Evolutionary conservation across 768 basidiomycete species (phyloP).

Genomic region (Inosperma sp.): DNA sequence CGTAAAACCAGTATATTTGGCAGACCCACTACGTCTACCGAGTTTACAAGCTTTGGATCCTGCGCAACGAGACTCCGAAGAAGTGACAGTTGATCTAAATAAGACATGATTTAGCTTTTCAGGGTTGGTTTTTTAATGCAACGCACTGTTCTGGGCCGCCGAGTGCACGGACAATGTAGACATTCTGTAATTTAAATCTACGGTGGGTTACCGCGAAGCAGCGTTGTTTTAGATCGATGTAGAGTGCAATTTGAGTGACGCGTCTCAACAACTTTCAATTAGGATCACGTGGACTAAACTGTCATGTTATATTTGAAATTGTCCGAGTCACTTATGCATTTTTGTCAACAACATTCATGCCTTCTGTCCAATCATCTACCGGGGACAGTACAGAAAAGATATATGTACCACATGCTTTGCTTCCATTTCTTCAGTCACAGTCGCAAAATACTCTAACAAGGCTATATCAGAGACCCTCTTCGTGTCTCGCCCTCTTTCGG

Average conservation of each 20-base stretch:
- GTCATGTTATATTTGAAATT: conserved; percentile 1
- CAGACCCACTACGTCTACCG: conserved; percentile 53
- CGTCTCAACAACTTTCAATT: conserved; percentile 16
- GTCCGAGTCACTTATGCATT: background rate
- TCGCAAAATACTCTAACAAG: conserved; percentile 73
- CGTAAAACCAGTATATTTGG: background rate
- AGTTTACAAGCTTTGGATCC: conserved; percentile 56
- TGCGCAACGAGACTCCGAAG: conserved; percentile 61
- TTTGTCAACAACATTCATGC: conserved; percentile 17
- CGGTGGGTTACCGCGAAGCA: background rate
- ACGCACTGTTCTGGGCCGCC: conserved; percentile 66
- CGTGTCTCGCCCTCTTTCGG: conserved; percentile 89
- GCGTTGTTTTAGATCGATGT: no score
- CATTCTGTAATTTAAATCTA: conserved; percentile 29
- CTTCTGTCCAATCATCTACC: conserved; percentile 27
- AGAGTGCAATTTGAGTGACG: conserved; percentile 17
- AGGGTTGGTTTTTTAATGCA: background rate
- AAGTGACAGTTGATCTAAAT: conserved; percentile 64
- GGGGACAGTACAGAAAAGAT: conserved; percentile 23
- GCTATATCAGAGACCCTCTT: conserved; percentile 80
- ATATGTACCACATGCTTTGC: conserved; percentile 54
- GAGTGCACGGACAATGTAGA: conserved; percentile 49
- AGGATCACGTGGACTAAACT: conserved; percentile 15
- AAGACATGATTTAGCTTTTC: conserved; percentile 2
- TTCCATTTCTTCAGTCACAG: conserved; percentile 78